Base-by-base conservation (phyloP, 163 green algal species). In the Chlorella variabilis region DNA sequence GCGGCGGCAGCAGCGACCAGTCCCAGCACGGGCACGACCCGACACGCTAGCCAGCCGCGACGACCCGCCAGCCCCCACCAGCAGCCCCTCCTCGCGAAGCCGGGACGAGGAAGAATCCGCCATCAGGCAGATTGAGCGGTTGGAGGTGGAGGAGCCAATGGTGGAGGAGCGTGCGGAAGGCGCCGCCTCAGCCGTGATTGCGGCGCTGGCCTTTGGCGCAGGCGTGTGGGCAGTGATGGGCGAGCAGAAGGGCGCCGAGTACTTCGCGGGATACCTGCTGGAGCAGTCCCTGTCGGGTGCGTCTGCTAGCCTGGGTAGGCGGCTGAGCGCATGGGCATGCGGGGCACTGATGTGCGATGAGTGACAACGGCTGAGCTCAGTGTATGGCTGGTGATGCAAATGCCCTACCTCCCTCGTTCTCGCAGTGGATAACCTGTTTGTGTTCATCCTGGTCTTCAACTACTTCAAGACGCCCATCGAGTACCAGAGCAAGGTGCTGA, bases 381-480 rank as follows among this genome's bases (percentile, higher is more conserved):
- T 54, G 11, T 54, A 23, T 54, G 45, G 11, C 45, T 54, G 45
- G 11, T 54, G 45, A n/a, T n/a, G n/a, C n/a, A n/a, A n/a, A n/a
- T n/a, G n/a, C n/a, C n/a, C n/a, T n/a, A n/a, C n/a, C n/a, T n/a
- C n/a, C n/a, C n/a, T n/a, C n/a, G n/a, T n/a, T n/a, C 25, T 9
- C 34, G 73, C 73, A 11, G 93, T 99, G 13, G 96, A 99, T 91
- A 99, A 99, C 82, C 88, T 99, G 31, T 98, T 99, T 89, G 96
- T 99, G 20, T 99, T 99, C 78, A 91, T 99, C 33, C 91, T 99
- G n/a, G 92, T 99, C 1, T 99, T 99, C 87, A 91, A 92, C 36
- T 99, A 98, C 87, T 98, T 99, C 86, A 93, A 98, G 71, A 96
- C 95, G 5, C 93, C 95, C 0, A 23, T 77, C 17, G 75, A 87